These are phyloP conservation scores for Lepraria neglecta DNA, from an alignment of 495 filamentous ascomycete genomes.

Conservation along the genomic window DNA sequence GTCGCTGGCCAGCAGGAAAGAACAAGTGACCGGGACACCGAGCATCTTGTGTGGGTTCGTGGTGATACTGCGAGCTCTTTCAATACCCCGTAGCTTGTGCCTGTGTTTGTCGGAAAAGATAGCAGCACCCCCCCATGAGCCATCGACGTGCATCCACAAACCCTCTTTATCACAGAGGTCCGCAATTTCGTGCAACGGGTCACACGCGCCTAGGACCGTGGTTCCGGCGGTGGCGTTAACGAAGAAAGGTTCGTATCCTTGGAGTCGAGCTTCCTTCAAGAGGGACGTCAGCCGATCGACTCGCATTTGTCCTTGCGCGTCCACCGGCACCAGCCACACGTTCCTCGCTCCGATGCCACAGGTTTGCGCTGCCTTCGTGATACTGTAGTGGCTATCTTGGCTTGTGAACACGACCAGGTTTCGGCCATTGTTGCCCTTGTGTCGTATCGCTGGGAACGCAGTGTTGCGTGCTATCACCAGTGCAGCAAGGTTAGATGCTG, in stretches of 20 bases:
- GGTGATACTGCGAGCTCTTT: slow-evolving; percentile 70
- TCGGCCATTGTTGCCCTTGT: slow-evolving; percentile 54
- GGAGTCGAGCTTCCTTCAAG: slow-evolving; percentile 49
- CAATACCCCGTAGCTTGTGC: slow-evolving; percentile 58
- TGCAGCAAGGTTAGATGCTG: slow-evolving; percentile 76
- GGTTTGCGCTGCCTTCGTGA: slow-evolving; percentile 84
- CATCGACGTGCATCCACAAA: slow-evolving; percentile 90
- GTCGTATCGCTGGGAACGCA: slow-evolving; percentile 68
- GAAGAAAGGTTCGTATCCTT: slow-evolving; percentile 77
- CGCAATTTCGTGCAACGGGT: slow-evolving; percentile 67
- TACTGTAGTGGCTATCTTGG: slow-evolving; percentile 81
- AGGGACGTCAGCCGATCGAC: slow-evolving; percentile 54
- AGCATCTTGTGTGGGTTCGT: slow-evolving; percentile 97
- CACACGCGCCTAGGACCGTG: slow-evolving; percentile 83
- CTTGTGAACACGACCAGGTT: slow-evolving; percentile 79
- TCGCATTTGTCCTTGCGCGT: slow-evolving; percentile 63
- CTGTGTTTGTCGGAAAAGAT: slow-evolving; percentile 63
- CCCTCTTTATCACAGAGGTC: slow-evolving; percentile 62
- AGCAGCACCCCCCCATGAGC: slow-evolving; percentile 79
- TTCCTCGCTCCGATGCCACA: slow-evolving; percentile 69
- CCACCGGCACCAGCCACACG: slow-evolving; percentile 67
- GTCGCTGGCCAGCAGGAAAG: slow-evolving; percentile 74
- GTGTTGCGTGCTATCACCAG: slow-evolving; percentile 84
- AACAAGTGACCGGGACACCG: slow-evolving; percentile 80
- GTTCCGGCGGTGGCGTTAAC: slow-evolving; percentile 94